phyloP scores from a whole-genome alignment of 2,329 filamentous ascomycete genomes.

The Emydomyces testavorans region DNA sequence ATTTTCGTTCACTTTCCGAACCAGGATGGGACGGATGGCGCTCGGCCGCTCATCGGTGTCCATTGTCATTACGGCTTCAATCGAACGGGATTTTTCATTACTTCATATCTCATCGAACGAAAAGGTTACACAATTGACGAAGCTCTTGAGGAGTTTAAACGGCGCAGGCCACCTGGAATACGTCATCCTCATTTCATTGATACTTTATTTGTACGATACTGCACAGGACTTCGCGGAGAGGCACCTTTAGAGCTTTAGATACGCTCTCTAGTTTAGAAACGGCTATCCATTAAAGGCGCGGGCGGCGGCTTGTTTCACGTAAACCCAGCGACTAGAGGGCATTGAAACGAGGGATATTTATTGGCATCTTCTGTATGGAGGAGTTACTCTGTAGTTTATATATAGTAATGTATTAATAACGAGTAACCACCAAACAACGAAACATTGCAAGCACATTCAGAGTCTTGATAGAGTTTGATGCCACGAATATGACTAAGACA shows the following conservation, averaged over 20 bases:
- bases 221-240: constrained; percentile 34
- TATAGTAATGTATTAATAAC: no score
- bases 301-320: no score
- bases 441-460: no score
- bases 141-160: constrained; percentile 67
- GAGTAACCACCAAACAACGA: no score
- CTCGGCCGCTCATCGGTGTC: constrained; percentile 55
- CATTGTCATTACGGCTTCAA: constrained; percentile 98
- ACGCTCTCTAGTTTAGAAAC: background rate
- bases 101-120: constrained; percentile 78
- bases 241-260: background rate
- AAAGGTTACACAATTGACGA: constrained; percentile 59
- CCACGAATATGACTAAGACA: background rate
- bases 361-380: no score
- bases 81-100: constrained; percentile 80
- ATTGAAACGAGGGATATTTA: no score
- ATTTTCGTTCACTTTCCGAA: constrained; percentile 40
- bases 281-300: background rate
- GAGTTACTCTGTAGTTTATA: no score
- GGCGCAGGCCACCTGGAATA: constrained; percentile 66
- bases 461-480: background rate
- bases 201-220: constrained; percentile 68
- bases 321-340: no score
- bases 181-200: constrained; percentile 83
- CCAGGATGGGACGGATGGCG: constrained; percentile 29